Conservation (phyloP, 2,329 filamentous ascomycete genomes). For the Fusarium temperatum region DNA sequence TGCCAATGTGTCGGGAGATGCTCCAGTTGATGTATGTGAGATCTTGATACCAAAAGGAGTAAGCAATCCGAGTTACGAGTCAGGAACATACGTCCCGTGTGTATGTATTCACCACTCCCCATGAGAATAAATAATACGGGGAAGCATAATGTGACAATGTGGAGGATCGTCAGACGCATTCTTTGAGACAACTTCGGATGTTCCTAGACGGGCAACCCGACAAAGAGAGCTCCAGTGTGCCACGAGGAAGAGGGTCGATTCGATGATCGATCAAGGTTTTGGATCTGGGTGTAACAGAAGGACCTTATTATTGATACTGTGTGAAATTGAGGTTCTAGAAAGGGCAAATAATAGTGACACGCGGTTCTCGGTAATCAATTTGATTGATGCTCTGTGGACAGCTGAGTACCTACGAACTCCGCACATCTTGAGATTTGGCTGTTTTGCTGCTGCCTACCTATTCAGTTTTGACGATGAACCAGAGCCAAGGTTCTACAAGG, state of each 20-base stretch:
- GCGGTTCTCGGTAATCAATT: not conserved
- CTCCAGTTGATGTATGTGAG: not conserved
- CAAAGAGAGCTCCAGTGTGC: not conserved
- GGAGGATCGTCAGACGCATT: constrained; percentile 20
- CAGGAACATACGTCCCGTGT: not conserved
- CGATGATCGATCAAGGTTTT: not conserved
- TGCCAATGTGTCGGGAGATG: not conserved
- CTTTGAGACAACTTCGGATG: constrained; percentile 15
- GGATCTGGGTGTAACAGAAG: not conserved
- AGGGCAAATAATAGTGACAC: not conserved
- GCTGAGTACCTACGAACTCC: not conserved
- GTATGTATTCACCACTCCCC: not conserved
- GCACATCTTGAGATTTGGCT: not conserved
- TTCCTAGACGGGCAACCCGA: constrained; percentile 33
- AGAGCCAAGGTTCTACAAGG: not conserved
- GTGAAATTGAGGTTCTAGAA: not conserved
- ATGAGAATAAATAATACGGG: not conserved
- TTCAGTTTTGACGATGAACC: not conserved
- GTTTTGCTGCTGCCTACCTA: constrained; percentile 33
- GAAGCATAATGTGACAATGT: constrained; percentile 1
- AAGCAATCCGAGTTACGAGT: not conserved
- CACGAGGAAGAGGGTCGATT: constrained; percentile 1
- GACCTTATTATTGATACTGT: not conserved
- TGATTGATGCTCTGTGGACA: not conserved
- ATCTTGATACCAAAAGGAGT: not conserved